Base-by-base conservation (phyloP, 2,329 filamentous ascomycete genomes). In the Colletotrichum plurivorum region DNA sequence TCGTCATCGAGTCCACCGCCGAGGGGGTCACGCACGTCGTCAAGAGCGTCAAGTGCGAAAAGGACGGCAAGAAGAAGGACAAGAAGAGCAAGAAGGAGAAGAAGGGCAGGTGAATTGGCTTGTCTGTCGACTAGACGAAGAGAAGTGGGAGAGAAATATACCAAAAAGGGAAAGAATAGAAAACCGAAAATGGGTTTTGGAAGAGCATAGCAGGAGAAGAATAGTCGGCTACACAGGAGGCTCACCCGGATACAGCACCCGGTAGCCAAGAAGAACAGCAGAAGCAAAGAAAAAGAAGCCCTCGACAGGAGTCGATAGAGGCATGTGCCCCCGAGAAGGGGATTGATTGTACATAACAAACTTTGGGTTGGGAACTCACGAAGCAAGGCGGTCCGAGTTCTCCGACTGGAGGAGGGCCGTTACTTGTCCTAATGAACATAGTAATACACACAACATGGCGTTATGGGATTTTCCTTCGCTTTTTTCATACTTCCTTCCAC, bases 1-100 rank as follows among this genome's bases (percentile, higher is more conserved):
- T 97, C 67, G 85, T 98, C 2, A 88, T 98, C 43, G 88, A 92
- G 73, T 88, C 81, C 3, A 76, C 73, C 5, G 65, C 75, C 2
- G 73, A 75, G 6, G 78, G 76, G 7, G 74, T 83, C 60, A 77
- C 73, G 57, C 78, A 84, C 54, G 74, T 74, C 10, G 75, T 82
- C 18, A 75, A 81, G 22, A 83, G 85, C 74, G 82, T 86, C 4
- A 71, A 76, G 36, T 87, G 85, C 71, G 73, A 75, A 27, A 65
- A 60, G 43, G 48, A 65, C 54, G 62, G 58, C 8, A 59, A 71
- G 25, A 60, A 65, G 22, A 60, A 53, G n/a, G 51, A 71, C 39
- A 64, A 52, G 57, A 52, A 52, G 62, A 20, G 41, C n/a, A 63
- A 64, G 61, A 58, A 64, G 20, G 59, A 76, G 72, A 58, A 61